phyloP scores from a whole-genome alignment of 2,329 filamentous ascomycete genomes.

The Alternaria sp. region DNA sequence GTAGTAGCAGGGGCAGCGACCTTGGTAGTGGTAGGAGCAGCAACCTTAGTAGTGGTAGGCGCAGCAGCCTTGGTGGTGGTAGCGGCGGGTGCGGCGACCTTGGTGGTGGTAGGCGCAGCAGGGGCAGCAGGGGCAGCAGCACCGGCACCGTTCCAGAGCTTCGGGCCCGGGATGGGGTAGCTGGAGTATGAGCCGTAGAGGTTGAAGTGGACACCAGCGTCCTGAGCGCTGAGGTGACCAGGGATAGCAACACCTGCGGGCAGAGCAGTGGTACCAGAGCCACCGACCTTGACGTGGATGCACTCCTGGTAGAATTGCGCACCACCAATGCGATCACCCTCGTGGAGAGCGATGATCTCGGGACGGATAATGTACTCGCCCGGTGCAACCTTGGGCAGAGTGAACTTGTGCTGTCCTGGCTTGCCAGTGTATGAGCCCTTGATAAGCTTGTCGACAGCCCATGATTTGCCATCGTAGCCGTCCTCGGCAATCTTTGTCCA shows the following conservation, averaged over 20 bases:
- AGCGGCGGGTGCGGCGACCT: conserved; percentile 13
- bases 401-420: conserved; percentile 51
- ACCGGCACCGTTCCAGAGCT: conserved; percentile 42
- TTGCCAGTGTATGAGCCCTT: conserved; percentile 37
- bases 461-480: conserved; percentile 42
- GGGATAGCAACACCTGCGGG: conserved; percentile 56
- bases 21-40: conserved; percentile 10
- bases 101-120: conserved; percentile 16
- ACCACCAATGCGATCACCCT: conserved; percentile 44
- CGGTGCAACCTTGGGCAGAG: conserved; percentile 48
- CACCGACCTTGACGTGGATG: conserved; percentile 51
- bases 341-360: conserved; percentile 56
- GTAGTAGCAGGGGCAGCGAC: conserved; percentile 13
- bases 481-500: conserved; percentile 57
- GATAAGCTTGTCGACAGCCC: conserved; percentile 51
- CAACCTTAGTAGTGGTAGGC: conserved; percentile 2
- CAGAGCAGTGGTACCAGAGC: conserved; percentile 38
- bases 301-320: conserved; percentile 56
- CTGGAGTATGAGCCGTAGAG: conserved; percentile 46
- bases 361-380: conserved; percentile 54
- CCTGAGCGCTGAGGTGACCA: conserved; percentile 48
- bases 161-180: conserved; percentile 47
- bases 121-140: conserved; percentile 12
- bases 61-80: conserved; percentile 15
- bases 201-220: conserved; percentile 52